A percentile compares a stretch with the other conserved stretches of the same genome.
These are phyloP conservation scores for Erodium texanum DNA, from an alignment of 441 rosid genomes.

Conservation along the genomic window DNA sequence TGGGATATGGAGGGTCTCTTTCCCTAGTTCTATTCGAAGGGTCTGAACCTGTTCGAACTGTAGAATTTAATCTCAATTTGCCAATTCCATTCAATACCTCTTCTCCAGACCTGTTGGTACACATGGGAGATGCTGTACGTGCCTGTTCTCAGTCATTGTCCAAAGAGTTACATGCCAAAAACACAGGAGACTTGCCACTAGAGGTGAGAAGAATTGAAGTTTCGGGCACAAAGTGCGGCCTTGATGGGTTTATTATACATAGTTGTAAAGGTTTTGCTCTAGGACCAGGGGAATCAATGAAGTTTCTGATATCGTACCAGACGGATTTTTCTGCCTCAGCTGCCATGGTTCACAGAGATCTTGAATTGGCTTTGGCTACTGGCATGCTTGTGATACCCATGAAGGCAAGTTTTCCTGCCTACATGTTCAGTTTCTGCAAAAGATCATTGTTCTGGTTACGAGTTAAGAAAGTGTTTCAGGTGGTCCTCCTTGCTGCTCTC, in stretches of 20 bases:
- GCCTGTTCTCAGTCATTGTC: slow-evolving; percentile 45
- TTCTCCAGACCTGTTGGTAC: slow-evolving; percentile 26
- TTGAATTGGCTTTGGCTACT: slow-evolving; percentile 45
- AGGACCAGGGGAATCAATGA: slow-evolving; percentile 55
- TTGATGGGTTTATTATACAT: slow-evolving; percentile 51
- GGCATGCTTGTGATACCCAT: slow-evolving; percentile 61
- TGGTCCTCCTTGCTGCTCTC: slow-evolving; percentile 36
- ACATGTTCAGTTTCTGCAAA: slow-evolving; percentile 52
- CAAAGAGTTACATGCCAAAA: slow-evolving; percentile 57
- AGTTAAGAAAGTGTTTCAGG: slow-evolving; percentile 42
- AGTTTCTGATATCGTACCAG: slow-evolving; percentile 51
- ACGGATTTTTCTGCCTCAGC: slow-evolving; percentile 44
- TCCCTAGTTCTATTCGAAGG: slow-evolving; percentile 46
- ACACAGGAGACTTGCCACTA: slow-evolving; percentile 55
- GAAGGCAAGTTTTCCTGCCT: slow-evolving; percentile 56
- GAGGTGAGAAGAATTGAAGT: slow-evolving; percentile 49
- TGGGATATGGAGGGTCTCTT: slow-evolving; percentile 51
- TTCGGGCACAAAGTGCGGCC: slow-evolving; percentile 44
- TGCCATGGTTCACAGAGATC: slow-evolving; percentile 39
- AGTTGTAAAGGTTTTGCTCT: slow-evolving; percentile 44
- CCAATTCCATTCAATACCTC: slow-evolving; percentile 35
- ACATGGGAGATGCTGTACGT: slow-evolving; percentile 23
- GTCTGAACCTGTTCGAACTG: slow-evolving; percentile 38
- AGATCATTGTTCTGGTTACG: slow-evolving; percentile 52
- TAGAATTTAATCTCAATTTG: slow-evolving; percentile 43